Base-by-base conservation (phyloP, 768 basidiomycete genomes). In the Brasilioporus rufonigricans region DNA sequence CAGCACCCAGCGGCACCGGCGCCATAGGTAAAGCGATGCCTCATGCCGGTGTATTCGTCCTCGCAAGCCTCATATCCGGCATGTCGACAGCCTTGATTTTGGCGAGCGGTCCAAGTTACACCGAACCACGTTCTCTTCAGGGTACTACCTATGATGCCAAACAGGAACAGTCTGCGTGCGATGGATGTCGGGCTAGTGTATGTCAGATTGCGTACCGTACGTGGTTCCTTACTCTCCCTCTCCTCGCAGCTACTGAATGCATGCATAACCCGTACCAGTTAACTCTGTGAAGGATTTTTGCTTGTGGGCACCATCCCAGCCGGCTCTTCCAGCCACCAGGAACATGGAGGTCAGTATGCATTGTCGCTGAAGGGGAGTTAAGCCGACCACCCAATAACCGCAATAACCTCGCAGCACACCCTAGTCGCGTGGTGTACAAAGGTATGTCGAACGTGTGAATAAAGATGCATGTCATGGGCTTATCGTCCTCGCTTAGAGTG, bases 131-230 rank as follows among this genome's bases (percentile, higher is more conserved):
- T 58, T 73, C 79, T 31, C 82, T 79, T 44, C 75, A 75, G 16
- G 78, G 77, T 54, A 71, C 73, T 4, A 80, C 82, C 19, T 63
- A 72, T 41, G 71, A 76, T 16, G 74, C 78, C 14, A 79, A 88
- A 64, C 62, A 76, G 40, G 87, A 84, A 26, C 87, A 87, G 67
- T 53, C 76, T 9, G 85, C 84, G 16, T 84, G 83, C 14, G 86
- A 89, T 67, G 71, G 78, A 52, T 93, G 90, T 67, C 85, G 84
- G 10, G 76, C 79, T 4, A 72, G 67, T 18, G 68, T 74, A 52
- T 92, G 89, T 70, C 90, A 91, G 63, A 84, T 84, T 58, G 80
- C 77, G 11, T 85, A 80, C 64, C 56, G 85, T 83, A 65, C 58
- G 81, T 68, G 19, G 40, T 35, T 36, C 10, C 16, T 23, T 21